A percentile compares a stretch with the other conserved stretches of the same genome.
These are phyloP conservation scores for Fusarium neocosmosporiellum DNA, from an alignment of 2,329 filamentous ascomycete species.

Conservation along the genomic window DNA sequence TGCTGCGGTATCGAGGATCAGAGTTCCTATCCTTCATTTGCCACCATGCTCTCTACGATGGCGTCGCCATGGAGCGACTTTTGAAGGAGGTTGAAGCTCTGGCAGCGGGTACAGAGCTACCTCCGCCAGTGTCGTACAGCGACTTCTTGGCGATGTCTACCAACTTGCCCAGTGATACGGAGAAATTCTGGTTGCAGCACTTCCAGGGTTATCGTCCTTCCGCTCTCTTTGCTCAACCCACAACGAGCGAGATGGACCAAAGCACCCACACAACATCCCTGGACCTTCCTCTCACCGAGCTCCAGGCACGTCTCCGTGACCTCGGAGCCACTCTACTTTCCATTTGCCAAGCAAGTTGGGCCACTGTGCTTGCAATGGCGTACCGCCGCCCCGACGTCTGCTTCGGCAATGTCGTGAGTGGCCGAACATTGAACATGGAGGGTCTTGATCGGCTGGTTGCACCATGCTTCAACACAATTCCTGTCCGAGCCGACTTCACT, in stretches of 20 bases:
- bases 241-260: conserved; percentile 41
- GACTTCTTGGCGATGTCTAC: conserved; percentile 72
- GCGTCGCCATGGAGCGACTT: conserved; percentile 77
- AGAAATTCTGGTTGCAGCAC: conserved; percentile 74
- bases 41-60: conserved; percentile 91
- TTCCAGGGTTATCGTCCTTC: conserved; percentile 62
- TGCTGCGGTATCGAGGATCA: conserved; percentile 48
- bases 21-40: conserved; percentile 62
- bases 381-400: conserved; percentile 74
- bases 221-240: conserved; percentile 39
- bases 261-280: conserved; percentile 45
- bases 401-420: conserved; percentile 88
- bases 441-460: conserved; percentile 80
- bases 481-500: conserved; percentile 70
- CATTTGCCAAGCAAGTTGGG: conserved; percentile 79
- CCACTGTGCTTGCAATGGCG: conserved; percentile 68
- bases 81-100: conserved; percentile 76
- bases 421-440: conserved; percentile 74
- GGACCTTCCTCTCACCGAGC: conserved; percentile 52
- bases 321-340: conserved; percentile 73
- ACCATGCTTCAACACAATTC: conserved; percentile 92
- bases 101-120: conserved; percentile 61
- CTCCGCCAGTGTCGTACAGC: conserved; percentile 65
- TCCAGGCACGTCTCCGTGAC: conserved; percentile 62
- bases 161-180: conserved; percentile 57